phyloP scores from a whole-genome alignment of 2,329 filamentous ascomycete species.

The Sordariomycetes sp. region DNA sequence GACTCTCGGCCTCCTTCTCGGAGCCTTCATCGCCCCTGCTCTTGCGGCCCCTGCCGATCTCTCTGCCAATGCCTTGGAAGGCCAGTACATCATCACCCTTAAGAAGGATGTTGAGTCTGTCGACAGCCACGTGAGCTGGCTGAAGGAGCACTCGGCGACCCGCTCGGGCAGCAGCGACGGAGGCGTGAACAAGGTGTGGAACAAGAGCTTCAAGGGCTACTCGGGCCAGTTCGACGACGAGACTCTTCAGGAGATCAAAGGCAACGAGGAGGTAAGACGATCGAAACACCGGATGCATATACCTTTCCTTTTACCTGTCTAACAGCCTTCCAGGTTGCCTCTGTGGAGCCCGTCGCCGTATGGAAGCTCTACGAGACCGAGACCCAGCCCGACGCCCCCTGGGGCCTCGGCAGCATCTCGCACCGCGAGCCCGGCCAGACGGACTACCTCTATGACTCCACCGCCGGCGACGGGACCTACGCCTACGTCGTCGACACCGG shows the following conservation, averaged over 20 bases:
- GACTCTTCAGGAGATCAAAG: slow-evolving; percentile 27
- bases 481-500: slow-evolving; percentile 47
- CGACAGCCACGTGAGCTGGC: slow-evolving; percentile 19
- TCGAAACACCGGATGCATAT: background rate
- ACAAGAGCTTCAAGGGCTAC: slow-evolving; percentile 23
- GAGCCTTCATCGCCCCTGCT: slow-evolving; percentile 20
- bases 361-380: slow-evolving; percentile 15
- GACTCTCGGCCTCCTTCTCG: slow-evolving; percentile 17
- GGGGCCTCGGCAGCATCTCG: slow-evolving; percentile 35
- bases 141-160: slow-evolving; percentile 17
- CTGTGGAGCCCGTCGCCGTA: slow-evolving; percentile 14
- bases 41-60: slow-evolving; percentile 15
- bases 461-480: slow-evolving; percentile 28
- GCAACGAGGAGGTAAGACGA: slow-evolving; percentile 24
- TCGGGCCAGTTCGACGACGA: slow-evolving; percentile 28
- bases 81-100: slow-evolving; percentile 33
- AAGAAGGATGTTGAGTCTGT: slow-evolving; percentile 22
- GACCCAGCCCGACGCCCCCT: slow-evolving; percentile 24
- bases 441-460: slow-evolving; percentile 29
- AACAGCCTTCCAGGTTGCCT: slow-evolving; percentile 8
- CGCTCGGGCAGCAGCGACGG: slow-evolving; percentile 16
- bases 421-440: slow-evolving; percentile 20
- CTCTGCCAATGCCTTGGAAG: slow-evolving; percentile 15
- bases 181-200: slow-evolving; percentile 9
- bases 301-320: background rate